phyloP scores from a whole-genome alignment of 257 asterid species.

The Penstemon davidsonii region DNA sequence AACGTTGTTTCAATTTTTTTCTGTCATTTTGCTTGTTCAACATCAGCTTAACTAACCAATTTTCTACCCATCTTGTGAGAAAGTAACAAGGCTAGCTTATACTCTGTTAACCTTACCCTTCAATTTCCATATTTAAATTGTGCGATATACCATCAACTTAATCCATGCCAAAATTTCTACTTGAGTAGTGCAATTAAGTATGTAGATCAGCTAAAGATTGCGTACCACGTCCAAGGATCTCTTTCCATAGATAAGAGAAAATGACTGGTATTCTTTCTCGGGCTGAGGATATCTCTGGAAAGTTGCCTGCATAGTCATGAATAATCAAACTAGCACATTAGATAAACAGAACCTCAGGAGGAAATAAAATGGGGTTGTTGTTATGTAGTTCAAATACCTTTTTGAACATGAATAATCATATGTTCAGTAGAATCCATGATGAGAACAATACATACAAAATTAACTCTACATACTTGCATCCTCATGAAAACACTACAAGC shows the following conservation, averaged over 20 bases:
- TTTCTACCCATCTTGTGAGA: background rate
- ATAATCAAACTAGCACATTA: slow-evolving; percentile 1
- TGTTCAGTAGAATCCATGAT: background rate
- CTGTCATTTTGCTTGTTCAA: background rate
- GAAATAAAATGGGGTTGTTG: background rate
- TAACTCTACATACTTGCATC: background rate
- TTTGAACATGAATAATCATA: background rate
- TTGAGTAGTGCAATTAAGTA: background rate
- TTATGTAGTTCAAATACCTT: slow-evolving; percentile 1
- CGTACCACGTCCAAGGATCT: slow-evolving; percentile 73
- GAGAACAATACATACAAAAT: no score
- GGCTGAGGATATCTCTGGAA: slow-evolving; percentile 77
- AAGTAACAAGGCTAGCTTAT: background rate
- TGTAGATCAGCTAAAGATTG: slow-evolving; percentile 16
- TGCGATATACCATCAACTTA: background rate
- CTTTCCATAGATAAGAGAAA: slow-evolving; percentile 66
- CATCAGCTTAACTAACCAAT: slow-evolving; percentile 10
- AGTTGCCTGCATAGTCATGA: slow-evolving; percentile 42
- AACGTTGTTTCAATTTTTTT: background rate
- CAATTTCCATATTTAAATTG: no score
- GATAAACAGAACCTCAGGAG: background rate
- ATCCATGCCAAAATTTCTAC: background rate
- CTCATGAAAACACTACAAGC: background rate
- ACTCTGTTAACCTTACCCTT: background rate
- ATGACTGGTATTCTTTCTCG: slow-evolving; percentile 80